Evolutionary conservation across 1,284 basidiomycete genomes (phyloP).

Genomic region (Neotropicomus parvogracilis): DNA sequence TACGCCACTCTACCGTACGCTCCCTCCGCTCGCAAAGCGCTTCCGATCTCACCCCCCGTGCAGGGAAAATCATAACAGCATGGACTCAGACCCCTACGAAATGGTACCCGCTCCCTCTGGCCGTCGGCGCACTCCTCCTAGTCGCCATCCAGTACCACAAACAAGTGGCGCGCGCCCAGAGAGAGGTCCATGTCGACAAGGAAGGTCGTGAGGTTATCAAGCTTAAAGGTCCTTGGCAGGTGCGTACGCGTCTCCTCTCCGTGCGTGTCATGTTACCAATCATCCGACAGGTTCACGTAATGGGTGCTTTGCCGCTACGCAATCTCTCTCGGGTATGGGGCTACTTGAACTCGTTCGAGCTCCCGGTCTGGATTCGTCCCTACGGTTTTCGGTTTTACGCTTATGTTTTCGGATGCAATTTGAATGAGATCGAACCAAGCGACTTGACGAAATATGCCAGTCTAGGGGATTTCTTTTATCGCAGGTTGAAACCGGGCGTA

Average conservation of each 20-base stretch:
- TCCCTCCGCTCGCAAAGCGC: not conserved
- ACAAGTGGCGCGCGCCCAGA: conserved; percentile 45
- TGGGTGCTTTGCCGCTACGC: conserved; percentile 91
- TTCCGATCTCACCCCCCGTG: conserved; percentile 5
- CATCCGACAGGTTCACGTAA: conserved; percentile 76
- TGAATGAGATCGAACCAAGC: conserved; percentile 81
- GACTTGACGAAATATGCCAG: conserved; percentile 80
- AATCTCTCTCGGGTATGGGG: conserved; percentile 96
- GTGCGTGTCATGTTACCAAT: conserved; percentile 4
- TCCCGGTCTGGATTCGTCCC: conserved; percentile 93
- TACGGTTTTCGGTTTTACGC: conserved; percentile 86
- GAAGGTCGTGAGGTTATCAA: conserved; percentile 69
- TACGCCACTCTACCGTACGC: conserved; percentile 52
- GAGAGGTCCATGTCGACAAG: conserved; percentile 72
- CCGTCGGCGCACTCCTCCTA: conserved; percentile 85
- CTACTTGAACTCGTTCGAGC: conserved; percentile 86
- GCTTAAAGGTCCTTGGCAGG: conserved; percentile 93
- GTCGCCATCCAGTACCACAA: conserved; percentile 80
- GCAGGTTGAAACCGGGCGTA: conserved; percentile 78
- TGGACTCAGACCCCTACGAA: conserved; percentile 89
- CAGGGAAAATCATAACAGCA: conserved; percentile 60
- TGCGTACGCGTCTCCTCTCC: conserved; percentile 37
- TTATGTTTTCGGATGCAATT: conserved; percentile 87
- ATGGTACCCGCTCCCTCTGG: conserved; percentile 95
- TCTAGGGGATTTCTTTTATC: conserved; percentile 94